phyloP scores from a whole-genome alignment of 176 grass and related monocot species.

The Canna indica region DNA sequence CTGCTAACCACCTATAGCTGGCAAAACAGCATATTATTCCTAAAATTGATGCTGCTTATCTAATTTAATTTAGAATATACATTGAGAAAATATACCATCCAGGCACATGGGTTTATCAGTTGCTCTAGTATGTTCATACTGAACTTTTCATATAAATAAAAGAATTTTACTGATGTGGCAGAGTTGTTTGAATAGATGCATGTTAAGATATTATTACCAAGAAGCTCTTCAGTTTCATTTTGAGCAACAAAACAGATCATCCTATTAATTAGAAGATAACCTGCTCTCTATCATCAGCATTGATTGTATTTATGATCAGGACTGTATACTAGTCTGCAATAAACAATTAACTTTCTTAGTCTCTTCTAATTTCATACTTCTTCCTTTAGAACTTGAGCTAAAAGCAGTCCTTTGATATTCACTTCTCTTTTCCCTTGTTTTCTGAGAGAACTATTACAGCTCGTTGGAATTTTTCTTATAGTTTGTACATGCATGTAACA shows the following conservation, averaged over 20 bases:
- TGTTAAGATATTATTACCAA: neutral
- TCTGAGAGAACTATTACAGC: neutral
- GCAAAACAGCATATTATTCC: neutral
- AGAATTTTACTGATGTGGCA: neutral
- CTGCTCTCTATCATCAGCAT: neutral
- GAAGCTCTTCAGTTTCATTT: neutral
- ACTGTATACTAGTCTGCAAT: neutral
- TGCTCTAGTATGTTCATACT: neutral
- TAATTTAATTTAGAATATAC: neutral
- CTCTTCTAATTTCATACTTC: too few species aligned
- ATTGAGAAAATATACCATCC: neutral
- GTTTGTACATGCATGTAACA: neutral
- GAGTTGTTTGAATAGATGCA: neutral
- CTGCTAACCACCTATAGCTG: neutral
- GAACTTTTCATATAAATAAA: neutral
- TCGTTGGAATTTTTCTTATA: neutral
- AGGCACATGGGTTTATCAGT: neutral
- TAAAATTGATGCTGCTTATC: neutral
- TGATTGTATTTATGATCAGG: neutral
- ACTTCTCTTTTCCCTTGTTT: neutral
- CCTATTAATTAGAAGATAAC: neutral
- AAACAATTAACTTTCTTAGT: neutral
- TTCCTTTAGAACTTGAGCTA: neutral
- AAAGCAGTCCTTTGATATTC: neutral
- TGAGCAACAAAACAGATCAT: neutral